A percentile compares a stretch with the other conserved stretches of the same genome.
These are phyloP conservation scores for Hemileccinum hortonii DNA, from an alignment of 1,284 basidiomycete genomes.

Conservation along the genomic window DNA sequence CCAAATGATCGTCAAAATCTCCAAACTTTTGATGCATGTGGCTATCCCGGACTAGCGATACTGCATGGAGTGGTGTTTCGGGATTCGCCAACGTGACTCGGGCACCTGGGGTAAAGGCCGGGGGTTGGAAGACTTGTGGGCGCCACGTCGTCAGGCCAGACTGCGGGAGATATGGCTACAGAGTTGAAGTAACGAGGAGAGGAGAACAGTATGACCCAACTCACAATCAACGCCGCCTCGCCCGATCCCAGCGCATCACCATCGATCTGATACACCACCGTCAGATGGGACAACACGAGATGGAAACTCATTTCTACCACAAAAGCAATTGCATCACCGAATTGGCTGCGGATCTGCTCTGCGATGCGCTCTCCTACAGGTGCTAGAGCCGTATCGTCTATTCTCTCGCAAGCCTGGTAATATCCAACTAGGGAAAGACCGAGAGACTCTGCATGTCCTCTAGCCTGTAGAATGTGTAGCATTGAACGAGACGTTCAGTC, in stretches of 20 bases:
- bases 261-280: slow-evolving; percentile 46
- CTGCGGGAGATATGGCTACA: slow-evolving; percentile 49
- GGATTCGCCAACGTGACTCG: slow-evolving; percentile 45
- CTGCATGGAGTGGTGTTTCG: slow-evolving; percentile 45
- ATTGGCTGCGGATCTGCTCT: slow-evolving; percentile 48
- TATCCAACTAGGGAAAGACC: slow-evolving; percentile 60
- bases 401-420: slow-evolving; percentile 67
- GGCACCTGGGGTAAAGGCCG: slow-evolving; percentile 47
- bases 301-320: slow-evolving; percentile 44
- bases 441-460: slow-evolving; percentile 50
- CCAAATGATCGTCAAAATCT: slow-evolving; percentile 78
- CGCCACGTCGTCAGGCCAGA: slow-evolving; percentile 45
- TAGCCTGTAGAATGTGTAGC: slow-evolving; percentile 42
- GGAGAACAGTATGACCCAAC: slow-evolving; percentile 22
- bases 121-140: slow-evolving; percentile 35
- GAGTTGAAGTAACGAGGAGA: slow-evolving; percentile 4
- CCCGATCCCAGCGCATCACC: slow-evolving; percentile 51
- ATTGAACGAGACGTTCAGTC: background rate
- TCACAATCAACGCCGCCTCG: slow-evolving; percentile 55
- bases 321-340: slow-evolving; percentile 60
- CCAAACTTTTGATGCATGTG: slow-evolving; percentile 56
- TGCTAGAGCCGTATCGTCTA: slow-evolving; percentile 56
- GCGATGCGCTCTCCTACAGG: slow-evolving; percentile 66
- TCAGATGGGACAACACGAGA: slow-evolving; percentile 8
- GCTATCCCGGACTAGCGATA: slow-evolving; percentile 47